These are phyloP conservation scores for Fusarium verticillioides DNA, from an alignment of 2,329 filamentous ascomycete genomes.

Conservation along the genomic window DNA sequence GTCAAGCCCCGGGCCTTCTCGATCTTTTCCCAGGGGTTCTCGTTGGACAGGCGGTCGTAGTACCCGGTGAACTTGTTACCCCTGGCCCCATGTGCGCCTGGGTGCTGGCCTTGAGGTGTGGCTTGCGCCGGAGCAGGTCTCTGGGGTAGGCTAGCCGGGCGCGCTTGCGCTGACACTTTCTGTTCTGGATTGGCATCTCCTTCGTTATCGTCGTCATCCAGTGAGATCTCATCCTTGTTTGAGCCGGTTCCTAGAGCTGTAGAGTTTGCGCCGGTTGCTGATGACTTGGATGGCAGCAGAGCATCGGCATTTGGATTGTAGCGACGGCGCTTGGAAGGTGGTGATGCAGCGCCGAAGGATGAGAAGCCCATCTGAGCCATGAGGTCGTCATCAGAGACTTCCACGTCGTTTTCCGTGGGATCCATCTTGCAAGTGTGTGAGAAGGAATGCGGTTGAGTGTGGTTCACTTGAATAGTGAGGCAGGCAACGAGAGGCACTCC, in stretches of 20 bases:
- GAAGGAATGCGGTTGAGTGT: background rate
- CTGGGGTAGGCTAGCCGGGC: slow-evolving; percentile 48
- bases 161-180: slow-evolving; percentile 44
- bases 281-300: slow-evolving; percentile 42
- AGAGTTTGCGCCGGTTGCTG: slow-evolving; percentile 51
- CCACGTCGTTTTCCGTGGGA: slow-evolving; percentile 12
- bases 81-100: slow-evolving; percentile 2
- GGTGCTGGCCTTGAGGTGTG: slow-evolving; percentile 26
- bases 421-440: slow-evolving; percentile 3
- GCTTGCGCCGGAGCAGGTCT: slow-evolving; percentile 41
- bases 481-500: background rate
- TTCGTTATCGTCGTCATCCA: slow-evolving; percentile 49
- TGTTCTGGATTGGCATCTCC: slow-evolving; percentile 27
- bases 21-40: slow-evolving; percentile 76
- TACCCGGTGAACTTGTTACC: slow-evolving; percentile 72
- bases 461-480: background rate
- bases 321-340: slow-evolving; percentile 73
- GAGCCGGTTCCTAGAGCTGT: slow-evolving; percentile 47
- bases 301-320: slow-evolving; percentile 68
- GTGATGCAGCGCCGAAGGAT: slow-evolving; percentile 69
- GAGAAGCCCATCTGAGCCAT: slow-evolving; percentile 80
- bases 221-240: slow-evolving; percentile 60
- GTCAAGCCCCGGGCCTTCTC: slow-evolving; percentile 60
- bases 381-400: slow-evolving; percentile 52
- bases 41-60: slow-evolving; percentile 75